These are phyloP conservation scores for Penicillium desertorum DNA, from an alignment of 495 filamentous ascomycete species.

Conservation along the genomic window DNA sequence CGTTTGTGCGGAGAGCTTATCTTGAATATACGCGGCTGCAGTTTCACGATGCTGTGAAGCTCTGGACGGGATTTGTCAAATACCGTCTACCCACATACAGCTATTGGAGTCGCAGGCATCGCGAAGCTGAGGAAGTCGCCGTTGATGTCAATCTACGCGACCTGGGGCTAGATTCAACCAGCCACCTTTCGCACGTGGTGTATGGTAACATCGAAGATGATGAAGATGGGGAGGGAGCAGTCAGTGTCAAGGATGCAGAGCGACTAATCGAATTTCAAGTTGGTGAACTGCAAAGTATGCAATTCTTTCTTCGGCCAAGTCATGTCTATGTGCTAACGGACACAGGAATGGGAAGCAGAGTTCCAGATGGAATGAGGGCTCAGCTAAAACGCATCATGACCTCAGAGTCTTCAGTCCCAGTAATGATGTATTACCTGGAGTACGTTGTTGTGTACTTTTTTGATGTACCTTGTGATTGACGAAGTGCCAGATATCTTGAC, in stretches of 20 bases:
- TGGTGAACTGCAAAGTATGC: slow-evolving; percentile 77
- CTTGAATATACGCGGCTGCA: slow-evolving; percentile 79
- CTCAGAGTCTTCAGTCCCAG: slow-evolving; percentile 65
- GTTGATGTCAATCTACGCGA: slow-evolving; percentile 64
- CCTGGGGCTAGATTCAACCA: slow-evolving; percentile 36
- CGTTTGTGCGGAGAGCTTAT: slow-evolving; percentile 73
- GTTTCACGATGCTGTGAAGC: slow-evolving; percentile 68
- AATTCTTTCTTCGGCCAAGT: slow-evolving; percentile 5
- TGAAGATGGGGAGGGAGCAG: slow-evolving; percentile 39
- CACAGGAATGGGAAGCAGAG: slow-evolving; percentile 62
- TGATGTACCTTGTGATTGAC: slow-evolving; percentile 7
- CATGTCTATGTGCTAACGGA: slow-evolving; percentile 26
- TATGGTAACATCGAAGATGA: slow-evolving; percentile 62
- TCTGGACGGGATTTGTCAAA: slow-evolving; percentile 78
- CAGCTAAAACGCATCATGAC: slow-evolving; percentile 67
- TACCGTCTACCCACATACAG: slow-evolving; percentile 74
- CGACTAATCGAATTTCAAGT: slow-evolving; percentile 84
- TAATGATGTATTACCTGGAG: slow-evolving; percentile 74
- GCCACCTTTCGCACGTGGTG: slow-evolving; percentile 54
- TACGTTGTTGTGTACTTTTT: slow-evolving; percentile 31
- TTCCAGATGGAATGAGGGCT: slow-evolving; percentile 65
- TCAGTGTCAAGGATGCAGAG: slow-evolving; percentile 83
- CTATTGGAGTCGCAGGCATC: slow-evolving; percentile 69
- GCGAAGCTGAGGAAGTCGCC: slow-evolving; percentile 57
- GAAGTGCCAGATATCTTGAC: slow-evolving; percentile 67